These are phyloP conservation scores for Oryza rufipogon DNA, from an alignment of 176 grass and related monocot species.

Conservation along the genomic window DNA sequence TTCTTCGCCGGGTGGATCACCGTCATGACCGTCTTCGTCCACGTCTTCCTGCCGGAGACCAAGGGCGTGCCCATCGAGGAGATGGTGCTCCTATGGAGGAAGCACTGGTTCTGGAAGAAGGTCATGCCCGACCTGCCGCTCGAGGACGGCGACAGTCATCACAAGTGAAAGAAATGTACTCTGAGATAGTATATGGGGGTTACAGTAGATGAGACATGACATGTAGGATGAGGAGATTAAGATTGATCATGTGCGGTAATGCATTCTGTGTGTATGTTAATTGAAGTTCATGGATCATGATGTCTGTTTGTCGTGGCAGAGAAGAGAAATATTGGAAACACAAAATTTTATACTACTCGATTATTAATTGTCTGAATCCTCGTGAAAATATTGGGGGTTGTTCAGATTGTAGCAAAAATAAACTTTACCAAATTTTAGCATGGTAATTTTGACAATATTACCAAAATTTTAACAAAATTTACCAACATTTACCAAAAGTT, in stretches of 20 bases:
- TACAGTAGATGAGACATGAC: conserved; percentile 14
- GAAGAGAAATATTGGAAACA: no score
- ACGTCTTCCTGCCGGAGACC: conserved; percentile 77
- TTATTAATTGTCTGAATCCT: no score
- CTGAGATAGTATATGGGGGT: neutral
- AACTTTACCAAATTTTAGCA: no score
- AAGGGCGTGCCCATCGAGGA: conserved; percentile 92
- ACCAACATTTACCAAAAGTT: no score
- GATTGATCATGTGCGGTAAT: neutral
- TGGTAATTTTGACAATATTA: no score
- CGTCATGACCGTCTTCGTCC: conserved; percentile 81
- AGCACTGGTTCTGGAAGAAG: conserved; percentile 92
- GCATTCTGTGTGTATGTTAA: neutral
- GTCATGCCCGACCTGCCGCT: conserved; percentile 57
- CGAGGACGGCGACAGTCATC: conserved; percentile 38
- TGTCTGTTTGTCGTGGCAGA: neutral
- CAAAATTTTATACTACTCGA: neutral
- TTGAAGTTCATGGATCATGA: neutral
- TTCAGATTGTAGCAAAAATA: no score
- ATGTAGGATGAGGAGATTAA: conserved; percentile 4
- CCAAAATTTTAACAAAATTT: no score
- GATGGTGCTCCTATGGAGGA: conserved; percentile 82
- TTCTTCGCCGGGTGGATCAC: conserved; percentile 88
- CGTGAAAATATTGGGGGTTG: no score
- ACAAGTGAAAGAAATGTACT: conserved; percentile 9